Evolutionary conservation across 306 rosid genomes (phyloP).

Genomic region (Castanea mollissima): DNA sequence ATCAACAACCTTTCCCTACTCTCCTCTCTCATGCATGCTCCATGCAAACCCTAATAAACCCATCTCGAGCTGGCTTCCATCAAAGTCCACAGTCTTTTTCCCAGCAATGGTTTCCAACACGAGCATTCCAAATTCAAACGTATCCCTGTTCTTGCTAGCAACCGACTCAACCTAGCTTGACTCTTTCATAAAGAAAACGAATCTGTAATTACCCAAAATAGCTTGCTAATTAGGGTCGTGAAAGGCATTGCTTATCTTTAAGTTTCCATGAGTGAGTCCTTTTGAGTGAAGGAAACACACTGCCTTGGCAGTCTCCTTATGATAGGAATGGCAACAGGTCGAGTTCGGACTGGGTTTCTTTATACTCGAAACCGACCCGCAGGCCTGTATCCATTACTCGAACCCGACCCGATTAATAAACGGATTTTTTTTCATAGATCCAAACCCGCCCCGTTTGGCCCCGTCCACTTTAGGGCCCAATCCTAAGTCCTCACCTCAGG

Average conservation of each 20-base stretch:
- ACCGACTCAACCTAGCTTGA: neutral
- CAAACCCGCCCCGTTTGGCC: too few relatives aligned
- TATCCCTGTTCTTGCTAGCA: neutral
- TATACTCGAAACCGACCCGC: too few relatives aligned
- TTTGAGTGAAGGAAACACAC: neutral
- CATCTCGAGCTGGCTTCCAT: neutral
- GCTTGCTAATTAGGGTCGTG: neutral
- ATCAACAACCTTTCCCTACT: neutral
- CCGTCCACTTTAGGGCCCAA: too few relatives aligned
- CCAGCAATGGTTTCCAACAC: conserved; percentile 1
- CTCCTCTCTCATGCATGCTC: neutral
- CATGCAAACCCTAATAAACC: neutral
- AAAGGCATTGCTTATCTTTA: conserved; percentile 6
- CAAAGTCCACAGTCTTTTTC: neutral
- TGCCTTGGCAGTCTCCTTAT: conserved; percentile 6
- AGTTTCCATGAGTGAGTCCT: conserved; percentile 1
- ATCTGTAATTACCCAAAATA: conserved; percentile 5
- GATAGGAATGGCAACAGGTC: neutral
- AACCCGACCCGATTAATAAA: too few relatives aligned
- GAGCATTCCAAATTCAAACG: neutral
- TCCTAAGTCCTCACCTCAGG: too few relatives aligned
- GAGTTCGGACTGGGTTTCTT: too few relatives aligned
- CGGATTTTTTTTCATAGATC: too few relatives aligned
- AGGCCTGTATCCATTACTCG: too few relatives aligned
- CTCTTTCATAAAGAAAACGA: neutral